These are phyloP conservation scores for Pulveroboletus sp. DNA, from an alignment of 768 basidiomycete species.

Conservation along the genomic window DNA sequence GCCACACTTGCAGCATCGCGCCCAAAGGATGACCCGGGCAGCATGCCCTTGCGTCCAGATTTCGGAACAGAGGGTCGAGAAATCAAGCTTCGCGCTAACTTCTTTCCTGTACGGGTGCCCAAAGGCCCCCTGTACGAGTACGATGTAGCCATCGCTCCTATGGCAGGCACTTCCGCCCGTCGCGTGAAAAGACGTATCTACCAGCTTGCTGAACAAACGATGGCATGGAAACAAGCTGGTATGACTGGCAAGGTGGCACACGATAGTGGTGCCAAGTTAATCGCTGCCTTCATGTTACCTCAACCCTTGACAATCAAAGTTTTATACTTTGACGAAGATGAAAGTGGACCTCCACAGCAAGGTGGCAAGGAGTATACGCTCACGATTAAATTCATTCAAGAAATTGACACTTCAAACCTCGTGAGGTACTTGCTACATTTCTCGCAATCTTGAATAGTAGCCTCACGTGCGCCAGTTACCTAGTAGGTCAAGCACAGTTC, in stretches of 20 bases:
- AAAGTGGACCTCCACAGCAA: constrained; percentile 26
- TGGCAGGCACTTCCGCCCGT: constrained; percentile 27
- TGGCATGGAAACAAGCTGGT: constrained; percentile 38
- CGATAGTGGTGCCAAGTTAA: constrained; percentile 43
- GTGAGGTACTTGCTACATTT: constrained; percentile 29
- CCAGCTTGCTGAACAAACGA: constrained; percentile 42
- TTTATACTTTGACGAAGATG: constrained; percentile 44
- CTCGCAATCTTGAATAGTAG: neutral
- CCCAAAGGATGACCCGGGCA: constrained; percentile 18
- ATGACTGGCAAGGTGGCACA: constrained; percentile 43
- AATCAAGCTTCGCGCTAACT: constrained; percentile 49
- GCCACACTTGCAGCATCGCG: constrained; percentile 25
- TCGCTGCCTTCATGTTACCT: constrained; percentile 37
- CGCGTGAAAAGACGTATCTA: constrained; percentile 45
- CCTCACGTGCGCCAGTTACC: constrained; percentile 34
- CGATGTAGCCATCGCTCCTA: constrained; percentile 39
- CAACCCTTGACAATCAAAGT: constrained; percentile 39
- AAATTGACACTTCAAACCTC: constrained; percentile 41
- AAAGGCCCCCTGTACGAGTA: constrained; percentile 47
- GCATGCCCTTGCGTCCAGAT: constrained; percentile 45
- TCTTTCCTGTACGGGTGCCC: constrained; percentile 47
- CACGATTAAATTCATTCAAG: constrained; percentile 38
- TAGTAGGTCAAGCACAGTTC: constrained; percentile 40
- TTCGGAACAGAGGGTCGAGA: constrained; percentile 40
- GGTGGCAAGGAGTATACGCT: constrained; percentile 41